A percentile compares a stretch with the other conserved stretches of the same genome.
Evolutionary conservation across 177 flowering plant species (phyloP).

Genomic region (Telopea speciosissima): DNA sequence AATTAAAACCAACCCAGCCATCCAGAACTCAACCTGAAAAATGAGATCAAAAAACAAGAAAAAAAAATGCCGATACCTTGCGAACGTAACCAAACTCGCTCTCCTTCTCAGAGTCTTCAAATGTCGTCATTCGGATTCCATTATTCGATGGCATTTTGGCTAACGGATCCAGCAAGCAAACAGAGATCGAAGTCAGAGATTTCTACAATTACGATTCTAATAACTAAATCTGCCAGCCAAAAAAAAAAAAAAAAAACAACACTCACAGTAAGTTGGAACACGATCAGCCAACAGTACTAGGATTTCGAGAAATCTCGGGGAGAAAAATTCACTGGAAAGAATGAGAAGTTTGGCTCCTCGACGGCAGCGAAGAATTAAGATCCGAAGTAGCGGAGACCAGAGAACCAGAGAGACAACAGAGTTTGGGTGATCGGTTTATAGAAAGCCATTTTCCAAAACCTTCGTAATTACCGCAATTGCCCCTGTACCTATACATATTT

Average conservation of each 20-base stretch:
- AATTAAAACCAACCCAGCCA: not conserved
- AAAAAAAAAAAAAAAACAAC: no score
- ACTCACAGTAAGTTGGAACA: not conserved
- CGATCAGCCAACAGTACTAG: not conserved
- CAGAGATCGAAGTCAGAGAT: conserved; percentile 4
- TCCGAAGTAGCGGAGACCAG: conserved; percentile 1
- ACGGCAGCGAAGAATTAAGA: not conserved
- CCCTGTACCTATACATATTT: no score
- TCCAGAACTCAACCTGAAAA: not conserved
- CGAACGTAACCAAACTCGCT: conserved; percentile 99
- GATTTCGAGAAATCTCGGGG: not conserved
- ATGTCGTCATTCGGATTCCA: conserved; percentile 84
- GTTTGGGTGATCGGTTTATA: no score
- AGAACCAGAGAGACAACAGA: no score
- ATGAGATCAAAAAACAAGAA: not conserved
- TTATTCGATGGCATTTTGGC: conserved; percentile 65
- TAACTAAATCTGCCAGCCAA: not conserved
- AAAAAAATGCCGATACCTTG: conserved; percentile 46
- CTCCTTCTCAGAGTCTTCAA: conserved; percentile 95
- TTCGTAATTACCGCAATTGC: no score
- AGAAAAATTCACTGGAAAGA: not conserved
- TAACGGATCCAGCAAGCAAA: not conserved
- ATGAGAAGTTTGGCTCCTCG: conserved; percentile 1
- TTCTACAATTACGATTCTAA: not conserved
- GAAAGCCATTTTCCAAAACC: no score